Conservation (phyloP, 2,329 filamentous ascomycete genomes). For the Helminthosporium solani region DNA sequence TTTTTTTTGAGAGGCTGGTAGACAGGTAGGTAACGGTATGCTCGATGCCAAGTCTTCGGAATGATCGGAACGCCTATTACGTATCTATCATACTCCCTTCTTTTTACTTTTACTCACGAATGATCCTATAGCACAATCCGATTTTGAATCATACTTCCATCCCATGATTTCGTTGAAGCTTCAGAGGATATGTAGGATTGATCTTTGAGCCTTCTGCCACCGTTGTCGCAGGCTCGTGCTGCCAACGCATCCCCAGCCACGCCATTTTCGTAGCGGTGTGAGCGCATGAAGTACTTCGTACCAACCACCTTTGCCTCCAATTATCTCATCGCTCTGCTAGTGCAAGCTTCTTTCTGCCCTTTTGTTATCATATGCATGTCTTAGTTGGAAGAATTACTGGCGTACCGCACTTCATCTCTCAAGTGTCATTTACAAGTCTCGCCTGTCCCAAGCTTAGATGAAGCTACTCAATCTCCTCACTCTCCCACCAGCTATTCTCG, state of each 20-base stretch:
- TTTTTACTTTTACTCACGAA: neutral
- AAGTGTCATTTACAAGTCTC: neutral
- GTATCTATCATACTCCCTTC: neutral
- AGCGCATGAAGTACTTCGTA: slow-evolving; percentile 16
- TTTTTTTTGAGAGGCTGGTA: no score
- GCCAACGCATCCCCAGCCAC: slow-evolving; percentile 38
- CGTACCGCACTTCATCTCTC: neutral
- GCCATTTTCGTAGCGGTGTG: slow-evolving; percentile 30
- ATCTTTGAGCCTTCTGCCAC: neutral
- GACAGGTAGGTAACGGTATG: no score
- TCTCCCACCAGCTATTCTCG: slow-evolving; percentile 34
- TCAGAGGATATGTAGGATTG: neutral
- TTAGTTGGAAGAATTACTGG: neutral
- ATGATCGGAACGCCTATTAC: neutral
- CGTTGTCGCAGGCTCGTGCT: slow-evolving; percentile 16
- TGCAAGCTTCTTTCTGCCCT: slow-evolving; percentile 1
- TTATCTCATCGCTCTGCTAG: slow-evolving; percentile 2
- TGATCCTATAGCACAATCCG: neutral
- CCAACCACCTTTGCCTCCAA: slow-evolving; percentile 33
- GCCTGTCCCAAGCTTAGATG: slow-evolving; percentile 18
- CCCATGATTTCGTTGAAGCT: no score
- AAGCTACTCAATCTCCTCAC: slow-evolving; percentile 28
- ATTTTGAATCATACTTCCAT: no score
- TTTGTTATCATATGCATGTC: slow-evolving; percentile 16
- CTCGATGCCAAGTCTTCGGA: slow-evolving; percentile 1